Evolutionary conservation across 2,329 filamentous ascomycete species (phyloP), one percentile per base, ranked within the genome.

Genomic region (Calonectria pteridis): DNA sequence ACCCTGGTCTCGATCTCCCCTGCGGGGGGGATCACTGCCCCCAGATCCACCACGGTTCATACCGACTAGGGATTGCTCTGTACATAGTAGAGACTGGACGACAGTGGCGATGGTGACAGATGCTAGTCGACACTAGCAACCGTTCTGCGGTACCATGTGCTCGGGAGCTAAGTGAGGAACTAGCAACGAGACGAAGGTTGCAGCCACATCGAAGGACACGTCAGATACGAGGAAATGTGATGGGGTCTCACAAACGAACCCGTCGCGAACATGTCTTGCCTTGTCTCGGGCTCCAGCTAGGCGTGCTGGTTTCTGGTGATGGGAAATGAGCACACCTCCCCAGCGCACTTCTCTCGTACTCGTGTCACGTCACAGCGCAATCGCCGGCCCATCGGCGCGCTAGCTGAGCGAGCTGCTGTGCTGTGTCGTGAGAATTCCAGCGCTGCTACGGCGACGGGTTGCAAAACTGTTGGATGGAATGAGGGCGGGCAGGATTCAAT

Each of bases 11-110:
- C 3, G 55, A 23, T n/a, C 18, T 55, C 28, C 51, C 11, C 6
- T 55, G 23, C 18, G 55, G 31, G 55, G 55, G 31, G 55, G 33
- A 37, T 40, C 33, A 37, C 23, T 62, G 26, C 35, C 35, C 50
- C 55, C 55, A 40, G 55, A 62, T 62, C 55, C 55, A 62, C 55
- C 26, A 40, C 55, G 55, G 35, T 40, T 62, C 35, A 40, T 62
- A 16, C 4, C 55, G 55, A 62, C 10, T 35, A 62, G 55, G 55
- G 55, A 37, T 53, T 53, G 33, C 13, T 62, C 33, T 26, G 23
- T 26, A n/a, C n/a, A n/a, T n/a, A n/a, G n/a, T n/a, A 29, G 51
- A 55, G 29, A 55, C 51, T 33, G 51, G 51, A 31, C 28, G 55
- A 35, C 33, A 40, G 55, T 29, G 23, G 6, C 3, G 55, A 35